A percentile compares a stretch with the other conserved stretches of the same genome.
These are phyloP conservation scores for Colletotrichum higginsianum DNA, from an alignment of 2,329 filamentous ascomycete genomes.

Conservation along the genomic window DNA sequence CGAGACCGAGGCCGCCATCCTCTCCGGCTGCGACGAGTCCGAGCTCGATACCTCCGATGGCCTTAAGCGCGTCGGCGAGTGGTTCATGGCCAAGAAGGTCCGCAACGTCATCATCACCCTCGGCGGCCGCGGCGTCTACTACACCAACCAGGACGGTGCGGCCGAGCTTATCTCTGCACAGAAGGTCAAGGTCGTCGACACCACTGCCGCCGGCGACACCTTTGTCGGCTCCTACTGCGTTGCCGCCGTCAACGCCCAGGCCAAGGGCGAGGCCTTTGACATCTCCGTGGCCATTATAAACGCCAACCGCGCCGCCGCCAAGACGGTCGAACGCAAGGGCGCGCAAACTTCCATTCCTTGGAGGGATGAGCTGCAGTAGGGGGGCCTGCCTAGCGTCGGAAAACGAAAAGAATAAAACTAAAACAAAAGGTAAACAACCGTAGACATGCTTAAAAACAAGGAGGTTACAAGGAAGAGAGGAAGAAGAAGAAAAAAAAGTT, in stretches of 20 bases:
- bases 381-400: not conserved
- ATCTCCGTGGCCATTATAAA: conserved; percentile 71
- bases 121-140: conserved; percentile 84
- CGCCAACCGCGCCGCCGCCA: conserved; percentile 63
- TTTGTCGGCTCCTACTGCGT: conserved; percentile 93
- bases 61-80: conserved; percentile 62
- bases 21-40: conserved; percentile 70
- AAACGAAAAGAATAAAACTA: conserved; percentile 7
- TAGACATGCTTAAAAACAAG: not conserved
- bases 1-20: conserved; percentile 87
- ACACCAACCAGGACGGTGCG: conserved; percentile 60
- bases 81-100: conserved; percentile 80
- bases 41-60: conserved; percentile 64
- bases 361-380: conserved; percentile 55
- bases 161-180: conserved; percentile 72
- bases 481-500: conserved; percentile 9
- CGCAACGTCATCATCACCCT: conserved; percentile 87
- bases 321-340: conserved; percentile 60
- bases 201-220: conserved; percentile 93
- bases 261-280: conserved; percentile 57
- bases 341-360: conserved; percentile 61
- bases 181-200: conserved; percentile 87
- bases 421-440: conserved; percentile 20
- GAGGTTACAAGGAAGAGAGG: not conserved
- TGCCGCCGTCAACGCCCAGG: conserved; percentile 69